phyloP scores from a whole-genome alignment of 176 grass and related monocot species.

The Lolium rigidum region DNA sequence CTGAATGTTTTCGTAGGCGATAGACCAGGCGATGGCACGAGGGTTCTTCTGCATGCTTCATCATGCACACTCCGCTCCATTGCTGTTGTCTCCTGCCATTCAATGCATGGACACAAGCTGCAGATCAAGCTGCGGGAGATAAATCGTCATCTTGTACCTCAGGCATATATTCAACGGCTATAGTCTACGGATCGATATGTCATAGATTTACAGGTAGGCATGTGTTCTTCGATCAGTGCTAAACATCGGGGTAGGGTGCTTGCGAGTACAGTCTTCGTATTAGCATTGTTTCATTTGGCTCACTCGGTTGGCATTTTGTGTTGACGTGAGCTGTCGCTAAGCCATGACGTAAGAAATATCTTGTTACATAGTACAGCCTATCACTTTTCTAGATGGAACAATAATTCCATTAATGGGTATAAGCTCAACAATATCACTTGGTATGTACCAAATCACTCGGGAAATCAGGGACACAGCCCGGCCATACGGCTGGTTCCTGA shows the following conservation, averaged over 20 bases:
- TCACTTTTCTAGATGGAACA: neutral
- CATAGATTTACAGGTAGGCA: neutral
- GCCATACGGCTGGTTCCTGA: too few relatives aligned
- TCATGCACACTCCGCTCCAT: slow-evolving; percentile 16
- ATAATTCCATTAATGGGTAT: neutral
- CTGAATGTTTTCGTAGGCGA: slow-evolving; percentile 16
- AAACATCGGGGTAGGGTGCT: neutral
- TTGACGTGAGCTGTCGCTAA: neutral
- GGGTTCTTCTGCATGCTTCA: neutral
- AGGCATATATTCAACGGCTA: slow-evolving; percentile 1
- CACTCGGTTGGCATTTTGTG: neutral
- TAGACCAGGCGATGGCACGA: slow-evolving; percentile 29
- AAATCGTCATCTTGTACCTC: neutral
- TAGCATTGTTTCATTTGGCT: neutral
- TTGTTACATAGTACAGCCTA: neutral
- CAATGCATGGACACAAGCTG: slow-evolving; percentile 1
- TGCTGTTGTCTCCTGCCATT: slow-evolving; percentile 9
- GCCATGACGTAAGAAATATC: neutral
- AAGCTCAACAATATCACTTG: neutral
- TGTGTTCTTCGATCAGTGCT: neutral
- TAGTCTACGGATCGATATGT: neutral
- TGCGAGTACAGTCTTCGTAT: neutral
- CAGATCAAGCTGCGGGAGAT: neutral
- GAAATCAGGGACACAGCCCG: too few relatives aligned
- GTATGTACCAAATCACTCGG: too few relatives aligned